A percentile compares a stretch with the other conserved stretches of the same genome.
These are phyloP conservation scores for Ustilago curta DNA, from an alignment of 1,284 basidiomycete species.

Conservation along the genomic window DNA sequence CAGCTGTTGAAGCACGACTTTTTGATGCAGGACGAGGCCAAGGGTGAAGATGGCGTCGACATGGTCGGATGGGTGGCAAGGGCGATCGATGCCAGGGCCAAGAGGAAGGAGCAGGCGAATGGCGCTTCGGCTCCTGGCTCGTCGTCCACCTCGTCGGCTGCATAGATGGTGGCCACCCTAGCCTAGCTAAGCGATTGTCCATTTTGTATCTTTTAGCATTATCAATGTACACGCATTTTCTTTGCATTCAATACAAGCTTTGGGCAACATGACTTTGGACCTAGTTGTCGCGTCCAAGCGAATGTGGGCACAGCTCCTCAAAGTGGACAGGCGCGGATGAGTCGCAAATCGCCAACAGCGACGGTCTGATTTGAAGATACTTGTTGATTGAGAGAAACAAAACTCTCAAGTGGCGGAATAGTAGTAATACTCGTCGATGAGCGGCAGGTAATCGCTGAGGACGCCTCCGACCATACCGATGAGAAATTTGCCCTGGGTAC, in stretches of 20 bases:
- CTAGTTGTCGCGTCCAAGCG: too few relatives aligned
- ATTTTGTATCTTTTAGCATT: too few relatives aligned
- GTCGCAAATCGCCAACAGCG: too few relatives aligned
- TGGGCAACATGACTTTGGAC: too few relatives aligned
- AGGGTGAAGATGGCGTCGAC: conserved; percentile 65
- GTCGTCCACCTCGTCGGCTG: conserved; percentile 1
- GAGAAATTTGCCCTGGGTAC: conserved; percentile 77
- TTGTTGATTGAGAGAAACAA: background rate
- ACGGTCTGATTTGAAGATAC: background rate
- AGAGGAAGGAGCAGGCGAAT: conserved; percentile 33
- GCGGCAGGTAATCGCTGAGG: conserved; percentile 87
- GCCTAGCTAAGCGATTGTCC: too few relatives aligned
- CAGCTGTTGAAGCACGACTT: conserved; percentile 85
- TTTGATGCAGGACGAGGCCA: conserved; percentile 71
- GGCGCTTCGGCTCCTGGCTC: conserved; percentile 4
- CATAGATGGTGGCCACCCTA: background rate
- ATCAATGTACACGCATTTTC: too few relatives aligned
- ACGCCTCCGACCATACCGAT: conserved; percentile 81
- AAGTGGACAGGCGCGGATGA: too few relatives aligned
- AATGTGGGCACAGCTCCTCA: too few relatives aligned
- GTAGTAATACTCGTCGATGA: conserved; percentile 95
- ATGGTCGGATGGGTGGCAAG: conserved; percentile 68
- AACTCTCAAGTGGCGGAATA: conserved; percentile 70
- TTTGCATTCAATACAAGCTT: too few relatives aligned
- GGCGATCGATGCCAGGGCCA: conserved; percentile 38